Conservation (phyloP, 2,329 filamentous ascomycete genomes). For the Purpureocillium takamizusanense region DNA sequence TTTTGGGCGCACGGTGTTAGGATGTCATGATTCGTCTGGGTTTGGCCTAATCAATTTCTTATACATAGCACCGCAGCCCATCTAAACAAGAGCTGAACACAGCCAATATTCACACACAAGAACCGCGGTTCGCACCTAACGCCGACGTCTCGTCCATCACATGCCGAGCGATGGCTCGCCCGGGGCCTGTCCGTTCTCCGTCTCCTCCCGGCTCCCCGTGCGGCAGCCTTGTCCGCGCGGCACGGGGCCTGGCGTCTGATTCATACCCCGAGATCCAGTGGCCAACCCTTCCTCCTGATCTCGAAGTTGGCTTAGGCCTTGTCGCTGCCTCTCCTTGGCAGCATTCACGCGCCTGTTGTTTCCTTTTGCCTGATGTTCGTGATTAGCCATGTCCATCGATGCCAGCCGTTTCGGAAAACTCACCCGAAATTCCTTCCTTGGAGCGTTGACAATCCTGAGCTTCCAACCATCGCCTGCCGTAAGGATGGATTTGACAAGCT, state of each 20-base stretch:
- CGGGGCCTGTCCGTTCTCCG: no score
- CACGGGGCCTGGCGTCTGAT: no score
- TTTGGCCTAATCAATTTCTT: background rate
- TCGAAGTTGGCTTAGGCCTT: background rate
- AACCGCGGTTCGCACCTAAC: no score
- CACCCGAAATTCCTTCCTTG: conserved; percentile 13
- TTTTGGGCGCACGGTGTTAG: no score
- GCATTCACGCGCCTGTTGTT: conserved; percentile 3
- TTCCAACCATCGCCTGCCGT: conserved; percentile 14
- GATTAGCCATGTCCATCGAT: background rate
- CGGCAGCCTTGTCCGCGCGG: no score
- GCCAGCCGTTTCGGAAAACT: background rate
- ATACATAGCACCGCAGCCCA: no score
- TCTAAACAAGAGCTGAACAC: no score
- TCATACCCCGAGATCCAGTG: no score
- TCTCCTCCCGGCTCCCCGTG: no score
- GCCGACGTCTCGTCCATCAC: no score
- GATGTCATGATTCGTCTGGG: background rate
- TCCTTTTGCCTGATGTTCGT: conserved; percentile 2
- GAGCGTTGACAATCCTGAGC: conserved; percentile 16
- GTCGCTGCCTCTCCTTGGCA: conserved; percentile 2
- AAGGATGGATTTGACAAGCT: conserved; percentile 18
- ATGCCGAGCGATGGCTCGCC: no score
- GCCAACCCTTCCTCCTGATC: background rate
- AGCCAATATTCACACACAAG: no score